Conservation (phyloP, 2,329 filamentous ascomycete species). For the Diaporthe velutina region DNA sequence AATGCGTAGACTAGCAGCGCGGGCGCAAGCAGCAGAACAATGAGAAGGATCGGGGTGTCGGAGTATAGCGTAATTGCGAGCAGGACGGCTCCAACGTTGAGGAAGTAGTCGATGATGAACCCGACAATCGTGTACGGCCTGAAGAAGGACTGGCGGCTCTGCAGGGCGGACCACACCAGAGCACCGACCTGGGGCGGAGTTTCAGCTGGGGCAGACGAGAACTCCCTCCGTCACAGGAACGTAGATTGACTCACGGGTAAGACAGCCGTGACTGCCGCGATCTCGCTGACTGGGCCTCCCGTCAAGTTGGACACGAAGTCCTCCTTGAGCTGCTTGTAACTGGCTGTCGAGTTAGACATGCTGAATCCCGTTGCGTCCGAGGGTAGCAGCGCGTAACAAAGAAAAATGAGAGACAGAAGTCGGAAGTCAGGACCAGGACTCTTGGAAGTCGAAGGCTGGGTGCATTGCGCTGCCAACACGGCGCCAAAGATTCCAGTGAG, state of each 20-base stretch:
- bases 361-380: slow-evolving; percentile 30
- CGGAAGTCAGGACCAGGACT: slow-evolving; percentile 2
- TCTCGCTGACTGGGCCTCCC: slow-evolving; percentile 85
- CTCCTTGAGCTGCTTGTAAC: slow-evolving; percentile 93
- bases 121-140: slow-evolving; percentile 77
- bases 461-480: slow-evolving; percentile 40
- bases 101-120: slow-evolving; percentile 83
- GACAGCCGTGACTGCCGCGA: slow-evolving; percentile 87
- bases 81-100: slow-evolving; percentile 86
- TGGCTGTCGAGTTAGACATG: slow-evolving; percentile 57
- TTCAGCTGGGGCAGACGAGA: slow-evolving; percentile 34
- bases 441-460: slow-evolving; percentile 4
- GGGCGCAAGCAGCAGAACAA: slow-evolving; percentile 79
- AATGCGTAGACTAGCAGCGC: slow-evolving; percentile 72
- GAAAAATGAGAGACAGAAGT: slow-evolving; percentile 6
- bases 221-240: slow-evolving; percentile 38
- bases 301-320: slow-evolving; percentile 93
- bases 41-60: slow-evolving; percentile 78
- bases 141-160: slow-evolving; percentile 88
- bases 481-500: slow-evolving; percentile 25
- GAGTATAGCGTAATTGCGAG: slow-evolving; percentile 91
- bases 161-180: slow-evolving; percentile 89
- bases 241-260: slow-evolving; percentile 76
- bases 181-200: slow-evolving; percentile 74
- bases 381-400: slow-evolving; percentile 21